Percentiles rank a stretch among this genome's conserved stretches.
Evolutionary conservation across 2,329 filamentous ascomycete species (phyloP).

Genomic region (Penicillium occitanis): DNA sequence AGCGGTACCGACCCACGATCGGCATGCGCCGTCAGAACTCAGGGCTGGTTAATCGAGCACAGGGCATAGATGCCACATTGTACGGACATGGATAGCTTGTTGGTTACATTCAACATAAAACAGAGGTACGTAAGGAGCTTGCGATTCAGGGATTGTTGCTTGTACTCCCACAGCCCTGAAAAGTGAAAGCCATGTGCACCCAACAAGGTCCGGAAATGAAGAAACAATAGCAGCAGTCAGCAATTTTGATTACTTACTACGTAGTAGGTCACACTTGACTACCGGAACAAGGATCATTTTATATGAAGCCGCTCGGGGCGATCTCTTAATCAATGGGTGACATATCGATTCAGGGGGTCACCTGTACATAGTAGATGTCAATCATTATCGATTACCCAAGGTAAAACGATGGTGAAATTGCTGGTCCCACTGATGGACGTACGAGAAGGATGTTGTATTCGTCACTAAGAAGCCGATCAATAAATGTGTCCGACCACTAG

Average conservation of each 20-base stretch:
- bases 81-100: neutral
- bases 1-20: neutral
- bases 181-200: neutral
- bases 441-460: neutral
- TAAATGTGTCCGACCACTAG: neutral
- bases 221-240: neutral
- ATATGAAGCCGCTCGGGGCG: conserved; percentile 1
- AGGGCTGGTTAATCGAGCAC: neutral
- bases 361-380: neutral
- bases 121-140: neutral
- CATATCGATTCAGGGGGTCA: neutral
- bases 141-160: neutral
- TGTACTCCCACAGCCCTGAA: neutral
- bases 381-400: neutral
- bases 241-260: neutral
- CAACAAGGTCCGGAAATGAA: neutral
- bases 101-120: neutral
- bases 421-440: conserved; percentile 9
- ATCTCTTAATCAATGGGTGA: neutral
- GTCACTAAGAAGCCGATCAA: neutral
- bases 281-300: neutral
- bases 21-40: neutral
- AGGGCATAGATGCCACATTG: neutral
- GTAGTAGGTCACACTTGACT: neutral
- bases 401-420: conserved; percentile 10